Conservation (phyloP, 257 asterid species). For the Primulina eburnea region DNA sequence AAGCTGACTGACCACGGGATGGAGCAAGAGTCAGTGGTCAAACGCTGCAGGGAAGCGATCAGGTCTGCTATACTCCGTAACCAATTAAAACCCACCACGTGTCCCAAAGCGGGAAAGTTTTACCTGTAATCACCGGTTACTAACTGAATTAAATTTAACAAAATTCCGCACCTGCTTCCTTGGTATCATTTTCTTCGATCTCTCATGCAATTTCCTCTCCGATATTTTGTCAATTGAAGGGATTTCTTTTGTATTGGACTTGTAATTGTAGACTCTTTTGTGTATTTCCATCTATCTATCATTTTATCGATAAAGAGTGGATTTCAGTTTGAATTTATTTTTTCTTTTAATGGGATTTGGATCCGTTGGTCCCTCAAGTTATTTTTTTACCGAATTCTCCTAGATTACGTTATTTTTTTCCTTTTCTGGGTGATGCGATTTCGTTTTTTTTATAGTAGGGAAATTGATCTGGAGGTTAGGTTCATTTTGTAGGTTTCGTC, state of each 20-base stretch:
- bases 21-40: too few species aligned
- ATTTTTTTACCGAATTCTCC: slow-evolving; percentile 16
- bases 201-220: background rate
- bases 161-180: slow-evolving; percentile 24
- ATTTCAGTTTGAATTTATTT: background rate
- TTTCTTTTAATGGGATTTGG: slow-evolving; percentile 8
- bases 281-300: slow-evolving; percentile 4
- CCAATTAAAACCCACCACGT: slow-evolving; percentile 21
- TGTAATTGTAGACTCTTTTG: slow-evolving; percentile 19
- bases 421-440: slow-evolving; percentile 7
- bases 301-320: slow-evolving; percentile 20
- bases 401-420: background rate
- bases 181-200: slow-evolving; percentile 5
- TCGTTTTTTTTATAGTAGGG: slow-evolving; percentile 15
- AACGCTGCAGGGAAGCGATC: background rate
- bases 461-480: slow-evolving; percentile 31
- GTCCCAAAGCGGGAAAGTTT: background rate
- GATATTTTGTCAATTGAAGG: background rate
- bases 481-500: slow-evolving; percentile 13
- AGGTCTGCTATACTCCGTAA: too few species aligned
- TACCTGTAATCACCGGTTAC: slow-evolving; percentile 41
- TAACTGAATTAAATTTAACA: slow-evolving; percentile 36
- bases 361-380: slow-evolving; percentile 18
- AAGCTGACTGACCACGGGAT: too few species aligned
- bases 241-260: slow-evolving; percentile 21